Base-by-base conservation (phyloP, 768 basidiomycete species). In the Tubosaeta sp. region DNA sequence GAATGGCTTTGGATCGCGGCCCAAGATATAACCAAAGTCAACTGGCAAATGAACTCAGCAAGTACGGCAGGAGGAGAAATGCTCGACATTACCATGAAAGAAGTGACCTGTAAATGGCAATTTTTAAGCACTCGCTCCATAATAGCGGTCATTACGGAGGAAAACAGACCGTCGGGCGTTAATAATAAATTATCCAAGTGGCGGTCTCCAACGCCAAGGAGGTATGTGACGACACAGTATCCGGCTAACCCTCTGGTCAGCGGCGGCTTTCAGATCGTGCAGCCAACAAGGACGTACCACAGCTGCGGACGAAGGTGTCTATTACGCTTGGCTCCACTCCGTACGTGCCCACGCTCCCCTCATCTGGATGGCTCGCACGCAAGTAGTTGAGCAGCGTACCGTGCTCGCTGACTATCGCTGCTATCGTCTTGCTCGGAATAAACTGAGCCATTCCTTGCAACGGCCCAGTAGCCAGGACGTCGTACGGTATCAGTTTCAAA, bases 1-100 rank as follows among this genome's bases (percentile, higher is more conserved):
- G 65, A 95, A 95, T 0, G 94, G 92, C 64, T 99, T 98, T 0
- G 97, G 97, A 65, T 98, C 97, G 3, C 94, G 86, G 3, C 97
- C 97, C 13, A 98, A 80, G 61, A 98, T 98, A 70, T 97, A 99
- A 2, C 97, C 95, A 64, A 98, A 99, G 66, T 98, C 97, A 56
- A 98, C 97, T 95, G 64, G 16, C 45, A 35, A 26, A 44, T 27
- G 27, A 14, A 49, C 8, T 48, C 17, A 66, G 52, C 8, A 5
- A n/a, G 17, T 10, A 6, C 46, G 12, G 29, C 5, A 19, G 4
- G 13, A 41, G 10, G 13, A 33, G 17, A 11, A 33, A 25, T 5
- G 2, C 3, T 26, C n/a, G n/a, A 35, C 57, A 75, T 50, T 66
- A 88, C 92, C 92, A 67, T 98, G 95, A 74, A 97, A 98, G 79